Conservation (phyloP, 1,139 yeast genomes). For the Diutina siamensis region DNA sequence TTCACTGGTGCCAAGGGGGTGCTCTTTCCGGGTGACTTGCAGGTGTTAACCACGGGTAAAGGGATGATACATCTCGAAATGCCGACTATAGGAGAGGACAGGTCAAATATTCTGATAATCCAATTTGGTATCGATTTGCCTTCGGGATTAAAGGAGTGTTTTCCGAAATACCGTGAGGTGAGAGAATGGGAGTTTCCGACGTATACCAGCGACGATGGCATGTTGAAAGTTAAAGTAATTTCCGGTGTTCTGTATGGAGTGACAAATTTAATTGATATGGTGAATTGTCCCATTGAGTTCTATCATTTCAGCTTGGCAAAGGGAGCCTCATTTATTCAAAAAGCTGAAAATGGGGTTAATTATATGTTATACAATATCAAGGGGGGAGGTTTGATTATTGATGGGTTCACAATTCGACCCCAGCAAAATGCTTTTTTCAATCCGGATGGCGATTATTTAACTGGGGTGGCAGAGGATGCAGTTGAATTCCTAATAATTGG, state of each 20-base stretch:
- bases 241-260: conserved; percentile 72
- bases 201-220: conserved; percentile 30
- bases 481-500: conserved; percentile 57
- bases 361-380: conserved; percentile 59
- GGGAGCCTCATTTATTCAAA: conserved; percentile 57
- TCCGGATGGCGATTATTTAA: conserved; percentile 44
- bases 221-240: conserved; percentile 59
- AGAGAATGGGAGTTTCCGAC: conserved; percentile 57
- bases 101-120: conserved; percentile 53
- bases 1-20: conserved; percentile 79
- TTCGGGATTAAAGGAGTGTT: conserved; percentile 47
- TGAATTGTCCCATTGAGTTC: conserved; percentile 75
- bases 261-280: conserved; percentile 62
- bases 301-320: conserved; percentile 58
- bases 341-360: conserved; percentile 54
- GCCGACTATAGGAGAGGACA: conserved; percentile 55
- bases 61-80: conserved; percentile 83
- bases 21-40: conserved; percentile 75
- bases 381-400: conserved; percentile 43
- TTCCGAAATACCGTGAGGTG: conserved; percentile 76
- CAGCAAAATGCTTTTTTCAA: conserved; percentile 47
- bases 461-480: conserved; percentile 26
- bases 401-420: conserved; percentile 28
- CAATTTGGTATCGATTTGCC: conserved; percentile 93
- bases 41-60: conserved; percentile 90